Evolutionary conservation across 331 rosid species (phyloP).

Genomic region (Malus hybrid): DNA sequence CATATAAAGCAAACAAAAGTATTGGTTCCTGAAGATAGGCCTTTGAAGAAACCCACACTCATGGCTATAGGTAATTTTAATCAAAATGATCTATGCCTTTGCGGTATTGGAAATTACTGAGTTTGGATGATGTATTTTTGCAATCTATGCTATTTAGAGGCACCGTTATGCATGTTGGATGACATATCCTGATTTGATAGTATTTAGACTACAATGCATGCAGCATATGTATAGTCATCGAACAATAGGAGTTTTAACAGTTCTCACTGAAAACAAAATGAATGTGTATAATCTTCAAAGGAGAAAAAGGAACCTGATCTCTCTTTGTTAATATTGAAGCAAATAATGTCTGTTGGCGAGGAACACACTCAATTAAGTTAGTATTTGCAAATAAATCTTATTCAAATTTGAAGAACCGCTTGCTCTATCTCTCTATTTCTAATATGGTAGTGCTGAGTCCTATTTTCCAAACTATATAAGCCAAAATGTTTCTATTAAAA

Average conservation of each 20-base stretch:
- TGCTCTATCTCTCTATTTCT: neutral
- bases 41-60: slow-evolving; percentile 77
- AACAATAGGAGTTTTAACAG: neutral
- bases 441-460: neutral
- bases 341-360: neutral
- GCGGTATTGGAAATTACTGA: neutral
- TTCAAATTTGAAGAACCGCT: neutral
- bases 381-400: neutral
- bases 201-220: neutral
- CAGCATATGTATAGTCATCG: neutral
- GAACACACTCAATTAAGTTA: neutral
- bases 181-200: neutral
- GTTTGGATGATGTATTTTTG: neutral
- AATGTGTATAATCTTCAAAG: neutral
- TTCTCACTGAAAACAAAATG: neutral
- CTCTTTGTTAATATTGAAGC: neutral
- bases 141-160: neutral
- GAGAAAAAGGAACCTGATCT: neutral
- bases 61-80: slow-evolving; percentile 67
- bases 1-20: slow-evolving; percentile 68
- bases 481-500: neutral
- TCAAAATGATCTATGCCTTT: neutral
- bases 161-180: neutral
- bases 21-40: slow-evolving; percentile 78
- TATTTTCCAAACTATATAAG: neutral